Evolutionary conservation across 306 rosid genomes (phyloP).

Genomic region (Sesbania bispinosa): DNA sequence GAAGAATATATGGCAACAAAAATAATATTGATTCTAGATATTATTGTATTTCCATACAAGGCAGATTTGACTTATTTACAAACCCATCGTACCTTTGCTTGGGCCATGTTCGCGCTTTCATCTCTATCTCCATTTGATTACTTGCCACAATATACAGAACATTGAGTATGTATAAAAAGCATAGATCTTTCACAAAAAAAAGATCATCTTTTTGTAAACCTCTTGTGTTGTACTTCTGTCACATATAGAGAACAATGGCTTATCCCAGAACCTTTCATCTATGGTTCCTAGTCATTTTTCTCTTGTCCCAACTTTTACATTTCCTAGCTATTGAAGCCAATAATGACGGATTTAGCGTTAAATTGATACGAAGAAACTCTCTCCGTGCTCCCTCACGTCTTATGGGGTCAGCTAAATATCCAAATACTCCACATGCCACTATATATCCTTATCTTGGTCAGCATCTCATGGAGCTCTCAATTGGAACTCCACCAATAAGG

Average conservation of each 20-base stretch:
- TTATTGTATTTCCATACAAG: no score
- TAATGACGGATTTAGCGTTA: constrained; percentile 21
- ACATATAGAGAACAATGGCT: not conserved
- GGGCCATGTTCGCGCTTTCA: no score
- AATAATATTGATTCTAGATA: no score
- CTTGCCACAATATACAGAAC: no score
- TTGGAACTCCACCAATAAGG: constrained; percentile 43
- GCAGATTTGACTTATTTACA: no score
- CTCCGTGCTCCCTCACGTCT: not conserved
- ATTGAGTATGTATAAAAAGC: no score
- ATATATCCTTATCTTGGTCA: constrained; percentile 22
- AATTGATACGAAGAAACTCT: constrained; percentile 13
- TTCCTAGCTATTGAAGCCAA: not conserved
- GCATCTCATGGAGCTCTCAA: constrained; percentile 31
- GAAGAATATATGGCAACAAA: no score
- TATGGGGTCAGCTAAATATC: not conserved
- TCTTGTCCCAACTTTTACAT: not conserved
- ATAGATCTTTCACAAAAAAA: no score
- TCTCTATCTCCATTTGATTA: no score
- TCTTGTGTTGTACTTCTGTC: not conserved
- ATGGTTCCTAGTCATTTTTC: not conserved
- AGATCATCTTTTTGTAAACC: not conserved
- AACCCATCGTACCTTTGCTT: no score
- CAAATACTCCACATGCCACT: not conserved
- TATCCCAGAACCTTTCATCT: not conserved